Percentiles rank a stretch among this genome's conserved stretches.
Conservation (phyloP, 345 rosid species). For the Raphanus raphanistrum region DNA sequence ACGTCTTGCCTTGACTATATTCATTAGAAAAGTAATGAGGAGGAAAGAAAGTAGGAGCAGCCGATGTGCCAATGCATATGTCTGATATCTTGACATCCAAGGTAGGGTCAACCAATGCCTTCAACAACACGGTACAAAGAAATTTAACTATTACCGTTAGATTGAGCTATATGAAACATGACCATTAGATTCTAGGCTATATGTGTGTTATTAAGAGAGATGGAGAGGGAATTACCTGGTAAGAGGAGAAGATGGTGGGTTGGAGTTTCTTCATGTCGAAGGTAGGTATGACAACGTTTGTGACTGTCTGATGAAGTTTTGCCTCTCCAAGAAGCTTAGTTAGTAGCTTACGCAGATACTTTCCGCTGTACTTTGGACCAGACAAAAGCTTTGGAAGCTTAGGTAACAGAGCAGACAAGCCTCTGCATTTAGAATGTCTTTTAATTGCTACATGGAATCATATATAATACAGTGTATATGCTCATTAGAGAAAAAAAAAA, state of each 20-base stretch:
- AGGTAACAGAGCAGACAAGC: constrained; percentile 32
- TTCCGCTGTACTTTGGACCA: constrained; percentile 71
- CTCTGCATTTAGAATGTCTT: constrained; percentile 37
- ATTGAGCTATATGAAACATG: neutral
- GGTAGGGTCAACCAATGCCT: constrained; percentile 40
- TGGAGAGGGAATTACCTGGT: constrained; percentile 42
- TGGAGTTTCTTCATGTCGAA: constrained; percentile 71
- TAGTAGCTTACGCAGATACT: constrained; percentile 47
- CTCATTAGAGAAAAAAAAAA: neutral
- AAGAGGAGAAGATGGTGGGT: constrained; percentile 65
- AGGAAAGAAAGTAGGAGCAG: constrained; percentile 76
- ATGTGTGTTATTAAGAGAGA: neutral
- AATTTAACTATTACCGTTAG: neutral
- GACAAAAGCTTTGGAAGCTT: constrained; percentile 46
- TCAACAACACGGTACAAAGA: constrained; percentile 1
- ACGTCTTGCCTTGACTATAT: constrained; percentile 41
- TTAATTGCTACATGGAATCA: constrained; percentile 2
- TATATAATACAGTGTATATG: neutral
- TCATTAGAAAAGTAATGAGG: constrained; percentile 53
- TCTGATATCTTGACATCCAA: constrained; percentile 61
- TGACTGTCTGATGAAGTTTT: constrained; percentile 58
- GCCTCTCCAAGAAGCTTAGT: constrained; percentile 40
- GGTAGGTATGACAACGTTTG: constrained; percentile 64
- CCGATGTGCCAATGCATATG: constrained; percentile 66
- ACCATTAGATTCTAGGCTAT: neutral